A percentile compares a stretch with the other conserved stretches of the same genome.
These are phyloP conservation scores for Leishmania braziliensis DNA, from an alignment of 208 protist species.

Conservation along the genomic window DNA sequence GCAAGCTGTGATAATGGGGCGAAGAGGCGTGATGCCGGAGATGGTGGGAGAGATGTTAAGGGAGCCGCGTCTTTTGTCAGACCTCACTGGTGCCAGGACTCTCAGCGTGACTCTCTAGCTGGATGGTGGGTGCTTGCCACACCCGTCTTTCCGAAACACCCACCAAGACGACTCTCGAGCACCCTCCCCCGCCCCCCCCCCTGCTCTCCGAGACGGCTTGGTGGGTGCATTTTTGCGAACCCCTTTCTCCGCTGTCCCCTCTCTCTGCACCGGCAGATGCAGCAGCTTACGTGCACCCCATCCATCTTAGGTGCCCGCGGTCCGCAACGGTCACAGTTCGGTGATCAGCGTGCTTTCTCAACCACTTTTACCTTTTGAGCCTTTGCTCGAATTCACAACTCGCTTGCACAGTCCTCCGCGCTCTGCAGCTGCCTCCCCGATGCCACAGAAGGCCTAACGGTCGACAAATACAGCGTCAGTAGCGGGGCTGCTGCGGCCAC, in stretches of 20 bases:
- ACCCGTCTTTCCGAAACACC: not conserved
- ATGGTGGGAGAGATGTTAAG: not conserved
- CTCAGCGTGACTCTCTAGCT: not conserved
- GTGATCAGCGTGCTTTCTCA: not conserved
- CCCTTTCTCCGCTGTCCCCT: too few relatives aligned
- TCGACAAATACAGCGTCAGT: not conserved
- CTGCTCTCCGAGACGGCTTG: not conserved
- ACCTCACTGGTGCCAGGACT: not conserved
- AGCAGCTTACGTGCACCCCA: too few relatives aligned
- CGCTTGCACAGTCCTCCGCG: not conserved
- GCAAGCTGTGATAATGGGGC: not conserved
- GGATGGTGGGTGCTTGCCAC: not conserved
- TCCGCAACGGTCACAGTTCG: not conserved
- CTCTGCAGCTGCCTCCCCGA: not conserved
- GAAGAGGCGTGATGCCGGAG: not conserved
- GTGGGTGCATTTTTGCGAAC: too few relatives aligned
- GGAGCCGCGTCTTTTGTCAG: not conserved
- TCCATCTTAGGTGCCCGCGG: too few relatives aligned
- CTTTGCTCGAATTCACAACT: not conserved
- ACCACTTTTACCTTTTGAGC: not conserved
- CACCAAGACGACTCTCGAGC: not conserved
- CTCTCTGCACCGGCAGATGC: too few relatives aligned
- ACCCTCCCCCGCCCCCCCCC: not conserved
- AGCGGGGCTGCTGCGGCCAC: not conserved
- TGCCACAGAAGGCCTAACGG: slow-evolving; percentile 13